These are phyloP conservation scores for Globisporangium spiculum DNA, from an alignment of 352 stramenopile genomes.

Conservation along the genomic window DNA sequence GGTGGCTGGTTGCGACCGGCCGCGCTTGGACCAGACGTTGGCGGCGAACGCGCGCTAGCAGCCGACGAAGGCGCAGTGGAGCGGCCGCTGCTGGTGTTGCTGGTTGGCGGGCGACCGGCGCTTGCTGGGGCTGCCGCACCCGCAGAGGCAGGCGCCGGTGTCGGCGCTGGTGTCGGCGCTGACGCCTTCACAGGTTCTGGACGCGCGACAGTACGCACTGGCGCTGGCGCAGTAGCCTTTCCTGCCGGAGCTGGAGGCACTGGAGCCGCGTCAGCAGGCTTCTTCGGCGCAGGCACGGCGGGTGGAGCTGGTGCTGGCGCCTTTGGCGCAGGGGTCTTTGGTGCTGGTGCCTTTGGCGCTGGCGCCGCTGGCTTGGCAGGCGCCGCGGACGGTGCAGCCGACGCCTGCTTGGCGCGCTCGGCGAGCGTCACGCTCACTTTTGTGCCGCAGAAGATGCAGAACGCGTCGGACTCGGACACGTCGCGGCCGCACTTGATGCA, in stretches of 20 bases:
- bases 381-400: slow-evolving; percentile 15
- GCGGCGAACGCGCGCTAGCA: slow-evolving; percentile 24
- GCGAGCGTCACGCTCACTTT: slow-evolving; percentile 71
- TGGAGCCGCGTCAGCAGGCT: slow-evolving; percentile 12
- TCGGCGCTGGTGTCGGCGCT: slow-evolving; percentile 16
- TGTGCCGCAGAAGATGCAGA: slow-evolving; percentile 88
- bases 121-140: slow-evolving; percentile 6
- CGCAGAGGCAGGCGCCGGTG: slow-evolving; percentile 1
- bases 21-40: slow-evolving; percentile 25
- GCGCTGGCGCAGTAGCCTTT: slow-evolving; percentile 15
- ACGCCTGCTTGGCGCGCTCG: slow-evolving; percentile 40
- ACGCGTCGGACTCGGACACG: slow-evolving; percentile 69
- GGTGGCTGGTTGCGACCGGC: slow-evolving; percentile 1
- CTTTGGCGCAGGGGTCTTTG: slow-evolving; percentile 7
- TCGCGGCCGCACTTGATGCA: slow-evolving; percentile 80
- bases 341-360: slow-evolving; percentile 19
- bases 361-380: slow-evolving; percentile 16
- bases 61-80: slow-evolving; percentile 21
- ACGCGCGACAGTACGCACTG: slow-evolving; percentile 12
- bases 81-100: slow-evolving; percentile 2
- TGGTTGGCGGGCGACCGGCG: slow-evolving; percentile 5
- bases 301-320: not conserved
- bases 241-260: slow-evolving; percentile 21
- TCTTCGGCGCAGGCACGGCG: slow-evolving; percentile 5
- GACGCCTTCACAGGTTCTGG: slow-evolving; percentile 13